A percentile compares a stretch with the other conserved stretches of the same genome.
Evolutionary conservation across 768 basidiomycete species (phyloP).

Genomic region (Mycena amicta): DNA sequence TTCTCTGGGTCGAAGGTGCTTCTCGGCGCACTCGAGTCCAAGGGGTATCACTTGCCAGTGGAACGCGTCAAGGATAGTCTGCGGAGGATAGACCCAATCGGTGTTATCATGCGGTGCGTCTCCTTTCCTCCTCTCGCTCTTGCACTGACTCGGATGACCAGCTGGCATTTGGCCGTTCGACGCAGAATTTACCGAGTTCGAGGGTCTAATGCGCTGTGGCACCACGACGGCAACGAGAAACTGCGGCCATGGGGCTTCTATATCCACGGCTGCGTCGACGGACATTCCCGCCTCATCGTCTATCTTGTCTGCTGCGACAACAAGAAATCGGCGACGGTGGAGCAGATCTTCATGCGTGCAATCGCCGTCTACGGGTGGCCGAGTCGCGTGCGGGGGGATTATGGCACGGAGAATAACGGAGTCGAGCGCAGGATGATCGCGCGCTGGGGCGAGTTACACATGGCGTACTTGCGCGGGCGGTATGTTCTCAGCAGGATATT

Average conservation of each 20-base stretch:
- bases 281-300: conserved; percentile 35
- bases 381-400: conserved; percentile 19
- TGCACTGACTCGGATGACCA: background rate
- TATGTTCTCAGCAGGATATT: conserved; percentile 6
- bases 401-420: background rate
- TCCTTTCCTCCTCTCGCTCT: background rate
- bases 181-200: conserved; percentile 30
- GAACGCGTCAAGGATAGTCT: conserved; percentile 27
- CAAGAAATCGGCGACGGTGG: conserved; percentile 29
- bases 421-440: background rate
- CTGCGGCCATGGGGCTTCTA: conserved; percentile 37
- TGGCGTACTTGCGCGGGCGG: background rate
- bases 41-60: conserved; percentile 27
- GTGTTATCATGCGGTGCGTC: conserved; percentile 25
- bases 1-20: conserved; percentile 31
- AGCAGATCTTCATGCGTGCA: conserved; percentile 19
- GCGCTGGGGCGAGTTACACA: conserved; percentile 21
- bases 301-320: conserved; percentile 31
- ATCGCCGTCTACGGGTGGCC: conserved; percentile 31
- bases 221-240: conserved; percentile 40
- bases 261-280: conserved; percentile 40
- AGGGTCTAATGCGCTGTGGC: conserved; percentile 36
- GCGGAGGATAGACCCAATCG: conserved; percentile 31
- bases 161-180: background rate
- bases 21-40: conserved; percentile 28